Conservation (phyloP, 257 asterid species). For the Salvia hispanica region DNA sequence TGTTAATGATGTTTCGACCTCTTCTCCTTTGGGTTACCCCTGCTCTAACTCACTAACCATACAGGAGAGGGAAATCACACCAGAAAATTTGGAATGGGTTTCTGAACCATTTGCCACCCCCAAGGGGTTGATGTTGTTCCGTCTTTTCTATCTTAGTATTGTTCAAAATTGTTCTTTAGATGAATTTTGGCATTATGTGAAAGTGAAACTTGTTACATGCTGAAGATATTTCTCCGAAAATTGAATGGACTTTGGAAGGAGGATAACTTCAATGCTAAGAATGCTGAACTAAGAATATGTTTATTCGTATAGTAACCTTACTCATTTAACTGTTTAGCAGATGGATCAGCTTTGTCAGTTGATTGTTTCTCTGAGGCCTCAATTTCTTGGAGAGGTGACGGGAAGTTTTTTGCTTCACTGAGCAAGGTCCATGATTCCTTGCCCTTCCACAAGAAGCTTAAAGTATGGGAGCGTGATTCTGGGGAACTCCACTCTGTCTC, state of each 20-base stretch:
- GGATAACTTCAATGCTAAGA: not conserved
- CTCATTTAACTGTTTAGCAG: conserved; percentile 43
- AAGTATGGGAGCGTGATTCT: conserved; percentile 97
- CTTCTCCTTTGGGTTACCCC: not conserved
- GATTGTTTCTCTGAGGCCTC: conserved; percentile 53
- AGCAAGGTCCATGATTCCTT: conserved; percentile 57
- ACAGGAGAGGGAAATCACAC: no score
- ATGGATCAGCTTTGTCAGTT: conserved; percentile 52
- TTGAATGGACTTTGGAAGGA: conserved; percentile 10
- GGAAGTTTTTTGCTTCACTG: conserved; percentile 77
- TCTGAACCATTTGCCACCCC: not conserved
- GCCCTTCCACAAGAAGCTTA: conserved; percentile 60
- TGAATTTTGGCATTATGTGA: conserved; percentile 7
- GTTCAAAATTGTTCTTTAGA: not conserved
- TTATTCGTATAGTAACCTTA: conserved; percentile 13
- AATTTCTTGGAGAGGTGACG: conserved; percentile 94
- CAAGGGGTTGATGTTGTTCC: conserved; percentile 2
- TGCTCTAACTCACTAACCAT: not conserved
- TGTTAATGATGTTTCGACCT: conserved; percentile 6
- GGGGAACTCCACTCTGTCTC: conserved; percentile 83
- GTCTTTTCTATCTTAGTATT: conserved; percentile 14
- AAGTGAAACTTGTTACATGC: conserved; percentile 4
- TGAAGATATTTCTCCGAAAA: not conserved
- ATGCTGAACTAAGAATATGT: conserved; percentile 2
- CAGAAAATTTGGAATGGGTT: no score